These are phyloP conservation scores for Tuber borchii DNA, from an alignment of 495 filamentous ascomycete species.

Conservation along the genomic window DNA sequence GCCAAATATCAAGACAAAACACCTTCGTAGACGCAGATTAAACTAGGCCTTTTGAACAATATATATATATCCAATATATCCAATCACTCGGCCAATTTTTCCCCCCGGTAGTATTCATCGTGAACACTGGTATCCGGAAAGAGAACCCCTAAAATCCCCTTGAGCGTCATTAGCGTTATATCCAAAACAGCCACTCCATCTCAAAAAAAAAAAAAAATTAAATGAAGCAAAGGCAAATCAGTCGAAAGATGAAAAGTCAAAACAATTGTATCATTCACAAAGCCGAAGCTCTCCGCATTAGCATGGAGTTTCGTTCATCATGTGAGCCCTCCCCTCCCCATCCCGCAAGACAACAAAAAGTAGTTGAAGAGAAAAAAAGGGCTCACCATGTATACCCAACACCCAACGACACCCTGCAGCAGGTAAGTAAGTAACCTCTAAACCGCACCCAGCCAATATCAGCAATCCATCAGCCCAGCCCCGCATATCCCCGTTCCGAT, in stretches of 20 bases:
- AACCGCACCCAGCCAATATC: not conserved
- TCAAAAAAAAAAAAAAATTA: slow-evolving; percentile 10
- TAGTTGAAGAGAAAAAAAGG: slow-evolving; percentile 31
- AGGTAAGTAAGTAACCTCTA: not conserved
- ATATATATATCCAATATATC: slow-evolving; percentile 10
- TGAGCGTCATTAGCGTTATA: slow-evolving; percentile 23
- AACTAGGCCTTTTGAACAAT: not conserved
- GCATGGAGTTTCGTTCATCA: slow-evolving; percentile 83
- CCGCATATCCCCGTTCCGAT: not conserved
- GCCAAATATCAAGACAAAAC: slow-evolving; percentile 54
- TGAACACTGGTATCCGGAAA: not conserved
- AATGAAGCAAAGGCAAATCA: slow-evolving; percentile 51
- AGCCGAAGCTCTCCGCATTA: slow-evolving; percentile 69
- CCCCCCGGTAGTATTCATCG: slow-evolving; percentile 15
- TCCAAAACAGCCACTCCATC: slow-evolving; percentile 1
- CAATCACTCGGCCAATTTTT: not conserved
- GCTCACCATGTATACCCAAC: slow-evolving; percentile 24
- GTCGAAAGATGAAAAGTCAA: slow-evolving; percentile 95
- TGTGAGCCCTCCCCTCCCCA: slow-evolving; percentile 43
- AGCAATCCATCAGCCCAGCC: not conserved
- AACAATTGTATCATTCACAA: slow-evolving; percentile 66
- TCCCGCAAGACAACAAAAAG: slow-evolving; percentile 11
- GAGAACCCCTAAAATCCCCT: slow-evolving; percentile 2
- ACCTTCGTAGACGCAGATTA: slow-evolving; percentile 12
- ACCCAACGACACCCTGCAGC: not conserved